phyloP scores from a whole-genome alignment of 2,329 filamentous ascomycete species.

The Amauroascus niger region DNA sequence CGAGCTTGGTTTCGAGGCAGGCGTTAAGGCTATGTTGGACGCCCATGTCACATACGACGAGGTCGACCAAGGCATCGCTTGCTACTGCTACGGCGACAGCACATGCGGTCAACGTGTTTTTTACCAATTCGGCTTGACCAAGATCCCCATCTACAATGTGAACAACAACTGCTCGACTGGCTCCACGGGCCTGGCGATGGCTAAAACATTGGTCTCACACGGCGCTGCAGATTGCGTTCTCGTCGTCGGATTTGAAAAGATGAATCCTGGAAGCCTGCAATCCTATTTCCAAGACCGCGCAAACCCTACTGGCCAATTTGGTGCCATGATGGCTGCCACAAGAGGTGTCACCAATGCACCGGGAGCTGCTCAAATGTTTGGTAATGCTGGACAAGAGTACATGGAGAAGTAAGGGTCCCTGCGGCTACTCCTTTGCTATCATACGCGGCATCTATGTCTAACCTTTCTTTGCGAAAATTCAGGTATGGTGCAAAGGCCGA shows the following conservation, averaged over 20 bases:
- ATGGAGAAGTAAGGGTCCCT: constrained; percentile 66
- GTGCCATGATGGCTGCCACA: constrained; percentile 72
- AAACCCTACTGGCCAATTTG: constrained; percentile 64
- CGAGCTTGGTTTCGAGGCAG: constrained; percentile 86
- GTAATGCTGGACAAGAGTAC: constrained; percentile 86
- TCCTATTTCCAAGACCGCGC: constrained; percentile 74
- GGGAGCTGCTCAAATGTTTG: constrained; percentile 85
- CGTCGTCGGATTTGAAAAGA: constrained; percentile 96
- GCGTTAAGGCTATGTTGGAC: constrained; percentile 70
- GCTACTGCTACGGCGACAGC: constrained; percentile 94
- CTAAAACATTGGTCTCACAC: constrained; percentile 63
- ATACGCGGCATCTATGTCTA: background rate
- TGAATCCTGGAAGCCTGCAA: constrained; percentile 83
- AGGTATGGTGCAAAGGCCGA: constrained; percentile 71
- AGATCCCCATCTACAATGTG: constrained; percentile 93
- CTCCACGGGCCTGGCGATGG: constrained; percentile 82
- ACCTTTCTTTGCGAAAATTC: background rate
- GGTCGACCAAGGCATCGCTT: constrained; percentile 89
- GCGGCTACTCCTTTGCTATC: background rate
- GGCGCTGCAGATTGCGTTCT: constrained; percentile 80
- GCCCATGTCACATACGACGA: constrained; percentile 88
- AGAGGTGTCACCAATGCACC: constrained; percentile 73
- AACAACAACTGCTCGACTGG: constrained; percentile 99
- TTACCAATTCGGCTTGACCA: constrained; percentile 96
- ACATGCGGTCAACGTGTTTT: constrained; percentile 94